Base-by-base conservation (phyloP, 768 basidiomycete genomes). In the Lactarius quietus region DNA sequence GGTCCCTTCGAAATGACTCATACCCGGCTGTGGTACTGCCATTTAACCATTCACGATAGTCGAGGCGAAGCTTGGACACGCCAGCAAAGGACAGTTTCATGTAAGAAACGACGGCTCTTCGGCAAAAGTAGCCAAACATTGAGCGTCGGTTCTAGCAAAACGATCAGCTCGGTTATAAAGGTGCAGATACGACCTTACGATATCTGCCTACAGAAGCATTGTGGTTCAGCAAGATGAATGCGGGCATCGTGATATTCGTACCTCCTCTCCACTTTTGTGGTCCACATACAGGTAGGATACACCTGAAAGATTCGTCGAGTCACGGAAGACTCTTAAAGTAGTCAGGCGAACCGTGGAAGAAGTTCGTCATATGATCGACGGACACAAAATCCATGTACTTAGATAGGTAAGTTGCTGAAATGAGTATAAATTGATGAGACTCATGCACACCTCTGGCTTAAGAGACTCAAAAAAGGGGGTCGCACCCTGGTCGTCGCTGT, bases 61-160 rank as follows among this genome's bases (percentile, higher is more conserved):
- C 86, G 56, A 77, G 75, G 69, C 86, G 85, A 39, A 93, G 80
- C 69, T 84, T 83, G 58, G 82, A 78, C n/a, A 89, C 79, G 14
- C 88, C 90, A 55, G 82, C 80, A 69, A 88, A 92, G 0, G 92
- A 90, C 3, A 94, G 78, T 72, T 93, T 93, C 70, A 83, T 72
- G 74, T 88, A 93, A 70, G 83, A 87, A 57, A 91, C 81, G 66
- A 82, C 87, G 72, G 89, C 92, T 45, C 92, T 82, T 55, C 92
- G 87, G 69, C 84, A 86, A 72, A 93, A 93, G 70, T 85, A 90
- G 3, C 91, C 93, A 73, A 93, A 90, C 26, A 90, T 76, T 3
- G 92, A 93, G 23, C 89, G 86, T 31, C 89, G 85, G 59, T 79
- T 80, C 92, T 93, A 57, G 15, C 9, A 31, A 18, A 1, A 26